Evolutionary conservation across 345 rosid species (phyloP).

Genomic region (Reutealis trisperma): DNA sequence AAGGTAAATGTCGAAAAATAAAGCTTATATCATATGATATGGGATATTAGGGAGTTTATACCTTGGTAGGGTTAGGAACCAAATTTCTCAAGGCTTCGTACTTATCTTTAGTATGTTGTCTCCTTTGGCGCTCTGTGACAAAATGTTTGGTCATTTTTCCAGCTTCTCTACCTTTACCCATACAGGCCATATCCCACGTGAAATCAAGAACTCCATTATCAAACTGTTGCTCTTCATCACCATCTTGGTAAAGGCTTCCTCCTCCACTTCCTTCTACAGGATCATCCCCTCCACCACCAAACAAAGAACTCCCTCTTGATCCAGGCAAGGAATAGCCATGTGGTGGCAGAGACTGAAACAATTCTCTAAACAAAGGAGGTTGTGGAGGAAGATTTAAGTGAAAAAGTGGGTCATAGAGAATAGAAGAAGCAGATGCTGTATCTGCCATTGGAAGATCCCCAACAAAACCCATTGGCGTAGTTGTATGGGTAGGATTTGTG

Average conservation of each 20-base stretch:
- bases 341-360: constrained; percentile 40
- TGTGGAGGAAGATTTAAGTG: constrained; percentile 65
- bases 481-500: constrained; percentile 20
- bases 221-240: constrained; percentile 31
- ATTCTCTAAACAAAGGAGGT: constrained; percentile 51
- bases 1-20: too few species aligned
- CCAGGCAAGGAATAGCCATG: constrained; percentile 38
- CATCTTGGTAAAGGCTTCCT: constrained; percentile 35
- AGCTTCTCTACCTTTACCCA: constrained; percentile 44
- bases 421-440: constrained; percentile 40
- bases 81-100: constrained; percentile 51
- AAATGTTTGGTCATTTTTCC: constrained; percentile 59
- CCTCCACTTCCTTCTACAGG: constrained; percentile 12
- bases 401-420: constrained; percentile 56
- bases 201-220: constrained; percentile 55
- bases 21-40: too few species aligned
- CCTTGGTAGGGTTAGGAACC: constrained; percentile 82
- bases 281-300: constrained; percentile 34
- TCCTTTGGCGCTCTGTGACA: constrained; percentile 65
- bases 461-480: constrained; percentile 9
- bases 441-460: constrained; percentile 34
- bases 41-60: constrained; percentile 12
- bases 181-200: constrained; percentile 44
- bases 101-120: constrained; percentile 63
- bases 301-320: constrained; percentile 32